Evolutionary conservation across 495 filamentous ascomycete genomes (phyloP), one percentile per base, ranked within the genome.

Genomic region (Rhypophila decipiens): DNA sequence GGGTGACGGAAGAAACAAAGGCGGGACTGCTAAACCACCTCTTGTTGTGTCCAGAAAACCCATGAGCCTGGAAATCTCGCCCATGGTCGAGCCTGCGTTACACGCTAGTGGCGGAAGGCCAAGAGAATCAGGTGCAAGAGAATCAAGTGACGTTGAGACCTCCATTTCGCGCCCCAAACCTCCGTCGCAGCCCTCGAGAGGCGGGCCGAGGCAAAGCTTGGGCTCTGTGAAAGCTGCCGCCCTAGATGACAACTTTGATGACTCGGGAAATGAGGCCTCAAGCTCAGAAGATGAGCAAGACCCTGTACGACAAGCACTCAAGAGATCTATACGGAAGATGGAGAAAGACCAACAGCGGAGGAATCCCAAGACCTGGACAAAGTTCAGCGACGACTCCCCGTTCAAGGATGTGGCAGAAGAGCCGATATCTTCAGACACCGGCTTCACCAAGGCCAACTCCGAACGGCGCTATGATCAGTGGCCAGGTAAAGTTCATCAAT

Each of bases 391-490:
- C 29, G 29, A 33, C 13, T 8, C 29, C 8, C 13, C 29, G 29
- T 13, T 33, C 29, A 33, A 33, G 29, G 29, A 33, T 8, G 13
- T 8, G 8, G 29, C 13, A 33, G 13, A 33, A 33, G 13, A 13
- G 8, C 29, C 8, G 29, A 33, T 33, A 33, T 7, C 29, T 33
- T 33, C 7, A 33, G 13, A 33, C 29, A 37, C 35, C 12, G 35
- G 10, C 12, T 1, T 39, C 44, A 8, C 12, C 23, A 10, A 53
- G 46, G 46, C 42, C 54, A 47, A 53, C 35, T 39, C 50, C 1
- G 42, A 49, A 13, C 56, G 56, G 22, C 46, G 53, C 0, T 59
- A 59, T 18, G 36, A 44, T 19, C 47, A 42, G 49, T 59, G 53
- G 53, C 43, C 22, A 1, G 46, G 55, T 49, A 27, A n/a, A n/a